phyloP scores from a whole-genome alignment of 148 eudicot genomes.

The Fagopyrum tataricum region DNA sequence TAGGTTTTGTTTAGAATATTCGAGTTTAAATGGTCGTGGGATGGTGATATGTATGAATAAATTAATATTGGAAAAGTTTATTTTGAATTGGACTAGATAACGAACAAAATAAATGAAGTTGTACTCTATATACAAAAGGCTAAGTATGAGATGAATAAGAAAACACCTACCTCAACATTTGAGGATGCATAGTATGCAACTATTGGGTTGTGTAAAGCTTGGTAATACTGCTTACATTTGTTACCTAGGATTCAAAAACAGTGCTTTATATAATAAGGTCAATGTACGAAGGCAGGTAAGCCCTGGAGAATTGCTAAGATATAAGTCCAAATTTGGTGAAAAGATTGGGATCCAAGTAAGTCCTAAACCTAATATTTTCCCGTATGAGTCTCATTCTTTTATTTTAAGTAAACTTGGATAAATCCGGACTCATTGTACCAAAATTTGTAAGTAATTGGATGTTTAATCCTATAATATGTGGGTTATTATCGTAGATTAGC shows the following conservation, averaged over 20 bases:
- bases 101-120: background rate
- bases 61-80: too few relatives aligned
- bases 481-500: too few relatives aligned
- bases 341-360: background rate
- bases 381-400: too few relatives aligned
- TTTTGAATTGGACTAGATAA: too few relatives aligned
- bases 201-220: background rate
- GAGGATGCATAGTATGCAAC: background rate
- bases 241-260: constrained; percentile 2
- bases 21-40: too few relatives aligned
- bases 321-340: background rate
- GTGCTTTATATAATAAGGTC: background rate
- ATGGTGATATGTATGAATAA: too few relatives aligned
- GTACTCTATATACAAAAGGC: constrained; percentile 7
- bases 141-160: background rate
- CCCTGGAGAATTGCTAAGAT: background rate
- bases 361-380: background rate
- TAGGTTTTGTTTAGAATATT: too few relatives aligned
- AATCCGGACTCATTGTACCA: too few relatives aligned
- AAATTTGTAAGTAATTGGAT: too few relatives aligned
- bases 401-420: too few relatives aligned
- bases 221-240: background rate
- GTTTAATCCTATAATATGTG: too few relatives aligned
- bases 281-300: background rate
- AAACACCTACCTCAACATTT: background rate